Evolutionary conservation across 495 filamentous ascomycete species (phyloP).

Genomic region (Massariosphaeria phaeospora): DNA sequence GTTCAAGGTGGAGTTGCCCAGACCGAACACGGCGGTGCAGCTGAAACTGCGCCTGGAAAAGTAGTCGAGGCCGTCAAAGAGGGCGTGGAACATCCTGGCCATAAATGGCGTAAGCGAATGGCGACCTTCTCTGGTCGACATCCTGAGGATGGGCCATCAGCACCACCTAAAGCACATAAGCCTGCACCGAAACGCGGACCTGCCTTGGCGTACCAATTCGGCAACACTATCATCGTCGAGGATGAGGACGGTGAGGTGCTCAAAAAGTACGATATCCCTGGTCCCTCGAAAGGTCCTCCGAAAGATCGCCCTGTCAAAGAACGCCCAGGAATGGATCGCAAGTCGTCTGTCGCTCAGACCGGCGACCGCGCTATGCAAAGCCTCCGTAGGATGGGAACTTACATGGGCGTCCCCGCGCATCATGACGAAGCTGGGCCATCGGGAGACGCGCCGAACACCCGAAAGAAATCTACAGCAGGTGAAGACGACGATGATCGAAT

Average conservation of each 20-base stretch:
- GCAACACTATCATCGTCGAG: constrained; percentile 95
- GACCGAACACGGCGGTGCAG: constrained; percentile 22
- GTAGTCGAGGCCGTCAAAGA: constrained; percentile 25
- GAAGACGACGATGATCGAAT: constrained; percentile 71
- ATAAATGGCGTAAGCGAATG: constrained; percentile 29
- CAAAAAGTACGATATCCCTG: constrained; percentile 87
- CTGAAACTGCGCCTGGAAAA: constrained; percentile 24
- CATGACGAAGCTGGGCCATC: constrained; percentile 29
- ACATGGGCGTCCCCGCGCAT: constrained; percentile 45
- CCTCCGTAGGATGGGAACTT: constrained; percentile 57
- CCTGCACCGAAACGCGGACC: constrained; percentile 45
- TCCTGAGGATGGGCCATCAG: constrained; percentile 5
- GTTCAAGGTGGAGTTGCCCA: constrained; percentile 37
- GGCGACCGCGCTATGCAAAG: constrained; percentile 44
- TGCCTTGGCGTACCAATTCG: constrained; percentile 91
- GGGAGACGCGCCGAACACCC: constrained; percentile 17
- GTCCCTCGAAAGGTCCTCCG: constrained; percentile 34
- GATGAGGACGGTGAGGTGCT: constrained; percentile 96
- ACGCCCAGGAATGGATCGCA: constrained; percentile 25
- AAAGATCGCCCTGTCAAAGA: no score
- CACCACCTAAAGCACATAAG: constrained; percentile 24
- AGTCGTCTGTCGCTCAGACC: constrained; percentile 37
- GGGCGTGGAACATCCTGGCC: constrained; percentile 16
- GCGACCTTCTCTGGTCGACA: constrained; percentile 22
- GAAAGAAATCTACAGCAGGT: constrained; percentile 35